These are phyloP conservation scores for Nasturtium officinale DNA, from an alignment of 345 rosid species.

Conservation along the genomic window DNA sequence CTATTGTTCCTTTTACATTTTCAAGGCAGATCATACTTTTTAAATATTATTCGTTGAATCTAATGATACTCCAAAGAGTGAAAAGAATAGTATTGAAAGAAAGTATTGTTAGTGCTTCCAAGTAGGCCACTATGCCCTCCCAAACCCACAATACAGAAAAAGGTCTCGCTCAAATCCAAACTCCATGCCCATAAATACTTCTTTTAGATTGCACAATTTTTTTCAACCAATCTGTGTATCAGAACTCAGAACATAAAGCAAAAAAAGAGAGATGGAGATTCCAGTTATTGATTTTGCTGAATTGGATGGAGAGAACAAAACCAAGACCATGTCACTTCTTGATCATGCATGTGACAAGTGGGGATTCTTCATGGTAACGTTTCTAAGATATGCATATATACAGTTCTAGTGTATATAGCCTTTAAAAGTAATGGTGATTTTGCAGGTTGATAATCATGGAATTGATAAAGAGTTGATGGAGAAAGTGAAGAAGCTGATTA, in stretches of 20 bases:
- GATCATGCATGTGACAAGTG: slow-evolving; percentile 84
- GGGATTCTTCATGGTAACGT: slow-evolving; percentile 81
- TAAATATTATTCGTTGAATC: slow-evolving; percentile 6
- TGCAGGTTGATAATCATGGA: slow-evolving; percentile 87
- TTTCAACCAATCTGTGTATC: slow-evolving; percentile 32
- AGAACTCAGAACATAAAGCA: slow-evolving; percentile 13
- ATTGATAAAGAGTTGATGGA: slow-evolving; percentile 67
- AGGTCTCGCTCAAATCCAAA: background rate
- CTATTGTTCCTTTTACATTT: slow-evolving; percentile 38
- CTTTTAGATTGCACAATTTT: background rate
- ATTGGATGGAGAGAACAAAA: slow-evolving; percentile 63
- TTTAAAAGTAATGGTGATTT: background rate
- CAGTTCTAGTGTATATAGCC: background rate
- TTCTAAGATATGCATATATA: background rate
- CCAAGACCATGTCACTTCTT: slow-evolving; percentile 66
- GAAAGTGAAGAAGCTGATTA: slow-evolving; percentile 72
- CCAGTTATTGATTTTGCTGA: slow-evolving; percentile 67
- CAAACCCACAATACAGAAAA: slow-evolving; percentile 5
- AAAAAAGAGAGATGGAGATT: slow-evolving; percentile 55
- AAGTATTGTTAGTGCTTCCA: slow-evolving; percentile 37
- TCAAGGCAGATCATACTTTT: slow-evolving; percentile 31
- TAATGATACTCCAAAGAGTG: slow-evolving; percentile 4
- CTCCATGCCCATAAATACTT: slow-evolving; percentile 50
- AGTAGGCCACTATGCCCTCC: slow-evolving; percentile 43
- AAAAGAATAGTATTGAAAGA: slow-evolving; percentile 6